Conservation (phyloP, 768 basidiomycete genomes). For the Suillus bovinus region DNA sequence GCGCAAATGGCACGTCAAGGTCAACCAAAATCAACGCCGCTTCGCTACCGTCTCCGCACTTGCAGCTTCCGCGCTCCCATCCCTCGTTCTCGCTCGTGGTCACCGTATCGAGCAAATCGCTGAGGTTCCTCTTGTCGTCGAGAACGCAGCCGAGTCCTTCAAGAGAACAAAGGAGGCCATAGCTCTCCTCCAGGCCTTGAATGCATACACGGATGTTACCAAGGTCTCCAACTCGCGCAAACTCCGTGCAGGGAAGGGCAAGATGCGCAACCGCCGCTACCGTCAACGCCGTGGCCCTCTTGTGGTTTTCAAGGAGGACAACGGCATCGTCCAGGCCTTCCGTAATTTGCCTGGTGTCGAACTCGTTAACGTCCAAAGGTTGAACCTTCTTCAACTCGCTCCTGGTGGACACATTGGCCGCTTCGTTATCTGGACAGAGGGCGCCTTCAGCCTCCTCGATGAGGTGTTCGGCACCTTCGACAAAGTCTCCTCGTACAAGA, state of each 20-base stretch:
- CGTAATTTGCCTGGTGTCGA: constrained; percentile 99
- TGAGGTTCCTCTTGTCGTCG: constrained; percentile 94
- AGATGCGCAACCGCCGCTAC: constrained; percentile 94
- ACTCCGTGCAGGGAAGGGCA: constrained; percentile 95
- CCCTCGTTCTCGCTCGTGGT: constrained; percentile 97
- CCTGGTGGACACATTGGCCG: constrained; percentile 99
- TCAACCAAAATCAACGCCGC: constrained; percentile 98
- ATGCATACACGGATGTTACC: constrained; percentile 89
- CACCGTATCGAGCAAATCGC: constrained; percentile 97
- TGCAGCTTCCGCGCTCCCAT: constrained; percentile 93
- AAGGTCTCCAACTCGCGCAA: constrained; percentile 98
- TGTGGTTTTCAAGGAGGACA: constrained; percentile 95
- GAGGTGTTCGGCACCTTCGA: constrained; percentile 96
- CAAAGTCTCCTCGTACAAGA: constrained; percentile 83
- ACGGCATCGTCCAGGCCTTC: constrained; percentile 98
- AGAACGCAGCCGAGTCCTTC: constrained; percentile 78
- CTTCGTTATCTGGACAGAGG: constrained; percentile 99
- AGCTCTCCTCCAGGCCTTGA: constrained; percentile 84
- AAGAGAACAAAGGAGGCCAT: constrained; percentile 98
- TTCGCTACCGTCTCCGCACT: constrained; percentile 98
- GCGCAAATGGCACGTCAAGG: constrained; percentile 99
- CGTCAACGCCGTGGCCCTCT: constrained; percentile 97
- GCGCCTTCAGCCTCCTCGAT: constrained; percentile 90
- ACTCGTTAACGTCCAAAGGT: constrained; percentile 87
- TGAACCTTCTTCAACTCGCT: constrained; percentile 98